Evolutionary conservation across 108 stramenopile species (phyloP).

Genomic region (Poteriospumella lacustris): DNA sequence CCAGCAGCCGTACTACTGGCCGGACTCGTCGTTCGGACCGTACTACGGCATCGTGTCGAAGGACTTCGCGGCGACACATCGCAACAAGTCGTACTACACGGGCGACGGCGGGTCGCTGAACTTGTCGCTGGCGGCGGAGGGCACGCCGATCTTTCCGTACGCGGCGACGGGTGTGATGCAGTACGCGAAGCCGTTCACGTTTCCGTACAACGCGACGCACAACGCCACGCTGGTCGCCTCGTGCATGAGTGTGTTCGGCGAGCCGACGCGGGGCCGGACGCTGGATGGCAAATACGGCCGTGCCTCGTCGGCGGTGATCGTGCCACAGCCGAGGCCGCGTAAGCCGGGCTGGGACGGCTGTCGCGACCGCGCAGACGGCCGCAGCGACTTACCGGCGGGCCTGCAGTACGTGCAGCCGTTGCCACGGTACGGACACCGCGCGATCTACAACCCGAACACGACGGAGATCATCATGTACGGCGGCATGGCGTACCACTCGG

Average conservation of each 20-base stretch:
- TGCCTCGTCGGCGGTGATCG: slow-evolving; percentile 49
- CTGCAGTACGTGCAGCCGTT: slow-evolving; percentile 61
- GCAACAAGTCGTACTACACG: slow-evolving; percentile 14
- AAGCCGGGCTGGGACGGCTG: slow-evolving; percentile 80
- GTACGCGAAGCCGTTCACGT: slow-evolving; percentile 44
- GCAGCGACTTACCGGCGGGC: slow-evolving; percentile 36
- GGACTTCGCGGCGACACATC: slow-evolving; percentile 20
- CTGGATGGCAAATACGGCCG: slow-evolving; percentile 55
- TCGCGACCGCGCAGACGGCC: slow-evolving; percentile 54
- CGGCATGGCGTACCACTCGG: slow-evolving; percentile 51
- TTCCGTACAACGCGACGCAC: slow-evolving; percentile 38
- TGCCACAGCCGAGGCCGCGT: slow-evolving; percentile 58
- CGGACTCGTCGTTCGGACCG: slow-evolving; percentile 26
- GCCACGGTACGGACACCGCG: slow-evolving; percentile 58
- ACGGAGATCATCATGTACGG: slow-evolving; percentile 64
- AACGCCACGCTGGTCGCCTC: slow-evolving; percentile 55
- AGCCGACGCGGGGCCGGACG: slow-evolving; percentile 47
- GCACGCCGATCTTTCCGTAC: slow-evolving; percentile 60
- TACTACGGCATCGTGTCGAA: slow-evolving; percentile 59
- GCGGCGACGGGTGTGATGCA: slow-evolving; percentile 66
- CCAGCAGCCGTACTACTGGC: slow-evolving; percentile 46
- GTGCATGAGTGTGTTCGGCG: slow-evolving; percentile 64
- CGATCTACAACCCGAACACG: slow-evolving; percentile 31
- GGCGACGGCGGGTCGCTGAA: no score
- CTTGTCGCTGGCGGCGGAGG: slow-evolving; percentile 13